A percentile compares a stretch with the other conserved stretches of the same genome.
phyloP scores from a whole-genome alignment of 2,329 filamentous ascomycete species.

The Tolypocladium amazonense region DNA sequence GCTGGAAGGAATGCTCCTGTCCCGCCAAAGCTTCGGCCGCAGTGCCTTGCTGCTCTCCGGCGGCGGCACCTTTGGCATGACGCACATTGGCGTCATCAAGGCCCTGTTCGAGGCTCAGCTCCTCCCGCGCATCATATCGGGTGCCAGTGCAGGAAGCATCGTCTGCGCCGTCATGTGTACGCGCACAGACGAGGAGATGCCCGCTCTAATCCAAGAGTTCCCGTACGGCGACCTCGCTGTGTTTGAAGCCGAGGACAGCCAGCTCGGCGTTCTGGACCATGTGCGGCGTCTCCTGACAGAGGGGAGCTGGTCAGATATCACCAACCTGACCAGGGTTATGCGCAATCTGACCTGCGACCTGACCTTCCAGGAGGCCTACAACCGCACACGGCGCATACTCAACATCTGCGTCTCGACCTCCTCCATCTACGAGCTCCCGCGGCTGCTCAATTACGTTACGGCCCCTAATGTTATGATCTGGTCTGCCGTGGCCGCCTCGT shows the following conservation, averaged over 20 bases:
- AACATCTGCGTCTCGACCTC: constrained; percentile 91
- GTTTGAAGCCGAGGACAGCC: constrained; percentile 53
- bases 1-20: constrained; percentile 58
- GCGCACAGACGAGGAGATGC: constrained; percentile 68
- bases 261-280: constrained; percentile 57
- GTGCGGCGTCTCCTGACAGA: constrained; percentile 66
- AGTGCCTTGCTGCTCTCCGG: constrained; percentile 76
- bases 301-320: constrained; percentile 77
- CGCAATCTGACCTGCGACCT: constrained; percentile 70
- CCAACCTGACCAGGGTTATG: constrained; percentile 74
- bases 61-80: constrained; percentile 85
- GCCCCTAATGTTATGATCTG: constrained; percentile 92
- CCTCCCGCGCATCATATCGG: constrained; percentile 77
- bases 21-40: constrained; percentile 74
- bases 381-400: constrained; percentile 80
- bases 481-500: constrained; percentile 94
- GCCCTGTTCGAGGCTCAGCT: constrained; percentile 64
- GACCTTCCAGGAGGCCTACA: constrained; percentile 93
- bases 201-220: constrained; percentile 56
- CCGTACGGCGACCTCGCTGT: constrained; percentile 73
- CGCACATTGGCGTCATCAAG: constrained; percentile 81
- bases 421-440: constrained; percentile 75
- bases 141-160: constrained; percentile 79
- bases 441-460: constrained; percentile 84
- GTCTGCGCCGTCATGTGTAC: constrained; percentile 73